Evolutionary conservation across 139 green algal genomes (phyloP).

Genomic region (Chlamydomonas eustigma): DNA sequence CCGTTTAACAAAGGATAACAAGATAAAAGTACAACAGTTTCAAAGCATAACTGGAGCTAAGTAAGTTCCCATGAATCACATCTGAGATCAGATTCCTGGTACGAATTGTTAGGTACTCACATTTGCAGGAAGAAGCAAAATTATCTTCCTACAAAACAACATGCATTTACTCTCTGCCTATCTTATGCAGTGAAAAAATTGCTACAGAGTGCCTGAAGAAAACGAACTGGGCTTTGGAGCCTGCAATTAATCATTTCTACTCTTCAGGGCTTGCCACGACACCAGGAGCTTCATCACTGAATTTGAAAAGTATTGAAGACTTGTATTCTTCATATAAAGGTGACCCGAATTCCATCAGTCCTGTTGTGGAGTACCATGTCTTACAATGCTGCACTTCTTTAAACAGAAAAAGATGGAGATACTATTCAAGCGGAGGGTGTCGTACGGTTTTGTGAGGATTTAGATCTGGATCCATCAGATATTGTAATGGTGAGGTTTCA

Average conservation of each 20-base stretch:
- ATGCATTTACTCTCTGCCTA: neutral
- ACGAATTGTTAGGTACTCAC: too few species aligned
- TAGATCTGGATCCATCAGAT: constrained; percentile 76
- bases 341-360: neutral
- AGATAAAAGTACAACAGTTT: constrained; percentile 4
- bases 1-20: constrained; percentile 5
- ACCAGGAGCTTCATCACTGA: neutral
- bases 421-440: constrained; percentile 71
- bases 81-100: too few species aligned
- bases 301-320: constrained; percentile 34
- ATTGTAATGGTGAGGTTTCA: constrained; percentile 55
- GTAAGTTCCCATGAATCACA: too few species aligned
- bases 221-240: constrained; percentile 40
- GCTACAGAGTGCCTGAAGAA: constrained; percentile 44
- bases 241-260: constrained; percentile 51
- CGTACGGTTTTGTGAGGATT: constrained; percentile 67
- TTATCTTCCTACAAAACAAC: too few species aligned
- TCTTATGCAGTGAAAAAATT: constrained; percentile 42
- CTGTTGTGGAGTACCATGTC: too few species aligned
- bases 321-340: constrained; percentile 53
- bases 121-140: too few species aligned
- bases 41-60: constrained; percentile 2
- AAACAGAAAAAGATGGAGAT: constrained; percentile 41
- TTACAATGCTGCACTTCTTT: neutral
- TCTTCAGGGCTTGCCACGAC: constrained; percentile 18